These are phyloP conservation scores for Dictyostelium firmibasis DNA, from an alignment of 78 protist species.

Conservation along the genomic window DNA sequence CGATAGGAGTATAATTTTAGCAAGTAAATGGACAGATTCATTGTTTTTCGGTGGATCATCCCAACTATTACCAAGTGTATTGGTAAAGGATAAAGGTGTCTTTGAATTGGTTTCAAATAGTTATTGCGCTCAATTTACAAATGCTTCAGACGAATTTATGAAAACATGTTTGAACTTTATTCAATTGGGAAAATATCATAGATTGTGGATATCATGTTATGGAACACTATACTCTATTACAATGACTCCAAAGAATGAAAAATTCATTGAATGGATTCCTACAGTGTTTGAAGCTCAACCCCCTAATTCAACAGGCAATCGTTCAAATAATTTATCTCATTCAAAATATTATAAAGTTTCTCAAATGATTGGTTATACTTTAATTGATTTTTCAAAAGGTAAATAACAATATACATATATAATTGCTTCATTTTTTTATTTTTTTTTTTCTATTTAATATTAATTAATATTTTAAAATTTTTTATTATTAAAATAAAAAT, in stretches of 20 bases:
- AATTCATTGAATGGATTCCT: slow-evolving; percentile 47
- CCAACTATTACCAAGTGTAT: not conserved
- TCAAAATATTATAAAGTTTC: slow-evolving; percentile 27
- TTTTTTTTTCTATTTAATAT: not conserved
- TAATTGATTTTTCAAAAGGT: slow-evolving; percentile 3
- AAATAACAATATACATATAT: not conserved
- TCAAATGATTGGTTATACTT: slow-evolving; percentile 56
- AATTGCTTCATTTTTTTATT: not conserved
- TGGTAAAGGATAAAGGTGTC: slow-evolving; percentile 41
- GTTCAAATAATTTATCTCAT: not conserved
- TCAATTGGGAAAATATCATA: slow-evolving; percentile 58
- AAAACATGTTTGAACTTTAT: slow-evolving; percentile 35
- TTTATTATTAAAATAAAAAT: not conserved
- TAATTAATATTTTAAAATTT: not conserved
- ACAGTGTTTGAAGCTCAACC: not conserved
- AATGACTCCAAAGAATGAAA: slow-evolving; percentile 52
- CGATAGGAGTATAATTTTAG: not conserved
- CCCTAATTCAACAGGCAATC: not conserved
- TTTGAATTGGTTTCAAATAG: slow-evolving; percentile 33
- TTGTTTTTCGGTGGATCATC: slow-evolving; percentile 33
- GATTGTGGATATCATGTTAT: slow-evolving; percentile 32
- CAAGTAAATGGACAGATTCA: slow-evolving; percentile 56
- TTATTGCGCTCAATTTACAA: slow-evolving; percentile 46
- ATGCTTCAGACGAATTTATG: slow-evolving; percentile 41
- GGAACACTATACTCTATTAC: slow-evolving; percentile 23